Percentiles rank a stretch among this genome's conserved stretches.
Conservation (phyloP, 108 stramenopile species). For the Pseudonitzschia pungens region DNA sequence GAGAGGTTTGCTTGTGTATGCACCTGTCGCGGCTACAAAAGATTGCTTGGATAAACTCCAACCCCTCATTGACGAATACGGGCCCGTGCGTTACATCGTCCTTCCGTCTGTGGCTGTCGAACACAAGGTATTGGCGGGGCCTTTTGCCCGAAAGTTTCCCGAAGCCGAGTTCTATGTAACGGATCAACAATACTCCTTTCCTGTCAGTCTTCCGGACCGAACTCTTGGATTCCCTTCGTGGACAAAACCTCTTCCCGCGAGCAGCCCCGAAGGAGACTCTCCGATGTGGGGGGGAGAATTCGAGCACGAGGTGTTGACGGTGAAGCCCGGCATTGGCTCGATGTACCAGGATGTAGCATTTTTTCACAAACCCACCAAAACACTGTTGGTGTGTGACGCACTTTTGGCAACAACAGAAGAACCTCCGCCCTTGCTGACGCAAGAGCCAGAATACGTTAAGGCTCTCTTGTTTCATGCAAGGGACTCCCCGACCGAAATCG, state of each 20-base stretch:
- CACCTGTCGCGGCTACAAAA: constrained; percentile 59
- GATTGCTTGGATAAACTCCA: constrained; percentile 49
- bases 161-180: constrained; percentile 43
- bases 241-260: constrained; percentile 37
- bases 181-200: constrained; percentile 56
- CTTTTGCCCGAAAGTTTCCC: constrained; percentile 52
- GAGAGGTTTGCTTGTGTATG: constrained; percentile 56
- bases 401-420: constrained; percentile 41
- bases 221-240: constrained; percentile 37
- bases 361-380: constrained; percentile 47
- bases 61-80: constrained; percentile 46
- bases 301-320: constrained; percentile 48
- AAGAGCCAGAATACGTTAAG: constrained; percentile 43
- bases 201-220: constrained; percentile 28
- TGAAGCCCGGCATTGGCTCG: constrained; percentile 39
- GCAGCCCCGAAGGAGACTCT: not conserved
- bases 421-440: constrained; percentile 44
- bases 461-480: constrained; percentile 63
- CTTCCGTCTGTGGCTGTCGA: constrained; percentile 54
- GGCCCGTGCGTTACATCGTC: constrained; percentile 49
- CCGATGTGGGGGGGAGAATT: constrained; percentile 36
- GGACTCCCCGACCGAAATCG: constrained; percentile 36
- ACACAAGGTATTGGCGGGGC: constrained; percentile 63
- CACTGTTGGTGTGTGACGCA: constrained; percentile 52
- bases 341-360: constrained; percentile 57